These are phyloP conservation scores for Trichoderma asperelloides DNA, from an alignment of 495 filamentous ascomycete genomes.

Conservation along the genomic window DNA sequence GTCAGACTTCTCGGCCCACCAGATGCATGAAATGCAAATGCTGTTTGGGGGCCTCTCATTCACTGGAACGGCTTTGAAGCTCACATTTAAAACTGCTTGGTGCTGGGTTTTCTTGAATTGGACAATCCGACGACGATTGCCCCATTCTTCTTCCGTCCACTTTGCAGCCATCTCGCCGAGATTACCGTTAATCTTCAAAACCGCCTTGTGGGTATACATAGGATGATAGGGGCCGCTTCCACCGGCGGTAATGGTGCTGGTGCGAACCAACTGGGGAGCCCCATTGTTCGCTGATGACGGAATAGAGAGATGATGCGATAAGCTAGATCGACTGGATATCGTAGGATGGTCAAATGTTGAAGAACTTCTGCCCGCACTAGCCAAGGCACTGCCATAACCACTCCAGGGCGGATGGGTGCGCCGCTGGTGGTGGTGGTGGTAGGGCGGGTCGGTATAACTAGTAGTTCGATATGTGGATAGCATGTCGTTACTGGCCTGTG, in stretches of 20 bases:
- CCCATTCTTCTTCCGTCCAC: conserved; percentile 75
- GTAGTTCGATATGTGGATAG: conserved; percentile 34
- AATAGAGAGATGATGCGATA: conserved; percentile 24
- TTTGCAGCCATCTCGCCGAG: conserved; percentile 65
- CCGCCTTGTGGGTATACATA: conserved; percentile 82
- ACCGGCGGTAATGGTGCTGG: conserved; percentile 60
- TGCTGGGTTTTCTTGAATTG: conserved; percentile 74
- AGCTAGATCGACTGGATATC: conserved; percentile 29
- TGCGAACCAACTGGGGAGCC: conserved; percentile 68
- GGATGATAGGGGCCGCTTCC: conserved; percentile 56
- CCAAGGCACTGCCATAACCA: conserved; percentile 29
- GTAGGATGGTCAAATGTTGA: conserved; percentile 23
- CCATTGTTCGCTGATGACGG: conserved; percentile 21
- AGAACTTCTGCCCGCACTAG: conserved; percentile 12
- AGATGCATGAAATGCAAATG: conserved; percentile 84
- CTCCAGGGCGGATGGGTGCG: conserved; percentile 38
- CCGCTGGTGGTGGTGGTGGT: conserved; percentile 37
- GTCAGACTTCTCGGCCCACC: conserved; percentile 82
- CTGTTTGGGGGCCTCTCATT: conserved; percentile 65
- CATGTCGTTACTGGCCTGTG: conserved; percentile 37
- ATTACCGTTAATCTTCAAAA: conserved; percentile 77
- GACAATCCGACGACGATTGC: conserved; percentile 70
- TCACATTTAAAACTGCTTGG: conserved; percentile 61
- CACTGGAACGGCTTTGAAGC: conserved; percentile 60
- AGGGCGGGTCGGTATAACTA: conserved; percentile 33